phyloP scores from a whole-genome alignment of 176 grass and related monocot genomes.

The Saccharum spontaneum region DNA sequence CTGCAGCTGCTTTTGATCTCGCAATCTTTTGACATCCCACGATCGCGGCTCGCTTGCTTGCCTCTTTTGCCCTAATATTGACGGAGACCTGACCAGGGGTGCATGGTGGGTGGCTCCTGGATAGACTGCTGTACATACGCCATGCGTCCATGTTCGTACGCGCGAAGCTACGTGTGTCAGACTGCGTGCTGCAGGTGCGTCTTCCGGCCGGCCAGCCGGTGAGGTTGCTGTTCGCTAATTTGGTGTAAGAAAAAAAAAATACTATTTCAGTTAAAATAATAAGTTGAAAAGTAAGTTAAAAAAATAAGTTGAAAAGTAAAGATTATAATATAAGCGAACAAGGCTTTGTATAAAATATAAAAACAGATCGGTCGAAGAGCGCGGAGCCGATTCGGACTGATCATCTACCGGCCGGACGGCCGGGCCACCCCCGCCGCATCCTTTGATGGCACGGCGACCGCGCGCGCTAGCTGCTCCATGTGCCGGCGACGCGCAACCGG shows the following conservation, averaged over 20 bases:
- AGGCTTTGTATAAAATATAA: too few relatives aligned
- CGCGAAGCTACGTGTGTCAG: neutral
- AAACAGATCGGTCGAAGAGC: neutral
- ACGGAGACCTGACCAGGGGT: neutral
- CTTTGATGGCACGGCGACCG: slow-evolving; percentile 28
- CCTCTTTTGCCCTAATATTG: slow-evolving; percentile 6
- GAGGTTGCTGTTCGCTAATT: too few relatives aligned
- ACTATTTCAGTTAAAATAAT: too few relatives aligned
- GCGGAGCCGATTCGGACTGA: neutral
- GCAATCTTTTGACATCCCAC: neutral
- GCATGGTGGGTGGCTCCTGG: neutral
- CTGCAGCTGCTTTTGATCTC: neutral
- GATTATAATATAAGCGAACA: too few relatives aligned
- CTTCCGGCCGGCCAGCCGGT: neutral
- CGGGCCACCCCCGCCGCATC: neutral
- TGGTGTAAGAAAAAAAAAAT: too few relatives aligned
- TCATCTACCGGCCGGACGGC: neutral
- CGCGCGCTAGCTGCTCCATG: neutral
- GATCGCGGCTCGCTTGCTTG: neutral
- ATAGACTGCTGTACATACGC: neutral
- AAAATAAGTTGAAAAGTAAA: too few relatives aligned
- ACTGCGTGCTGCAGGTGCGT: neutral
- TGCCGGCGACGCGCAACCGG: neutral
- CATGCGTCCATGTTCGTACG: neutral
- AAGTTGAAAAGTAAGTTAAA: too few relatives aligned